These are phyloP conservation scores for Aspergillus amoenus DNA, from an alignment of 2,329 filamentous ascomycete genomes.

Conservation along the genomic window DNA sequence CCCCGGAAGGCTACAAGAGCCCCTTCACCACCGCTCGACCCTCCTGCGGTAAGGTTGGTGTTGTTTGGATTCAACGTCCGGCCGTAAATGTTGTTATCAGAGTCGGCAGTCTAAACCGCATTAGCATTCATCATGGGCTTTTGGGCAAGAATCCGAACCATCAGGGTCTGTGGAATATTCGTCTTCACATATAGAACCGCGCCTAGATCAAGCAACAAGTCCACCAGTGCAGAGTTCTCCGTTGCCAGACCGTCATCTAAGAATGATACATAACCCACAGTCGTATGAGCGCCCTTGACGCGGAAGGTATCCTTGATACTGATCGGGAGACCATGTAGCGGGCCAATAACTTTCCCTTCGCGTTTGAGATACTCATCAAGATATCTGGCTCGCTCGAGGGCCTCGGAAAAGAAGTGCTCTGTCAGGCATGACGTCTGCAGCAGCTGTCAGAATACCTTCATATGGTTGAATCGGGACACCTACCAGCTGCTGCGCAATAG, in stretches of 20 bases:
- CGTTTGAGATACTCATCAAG: slow-evolving; percentile 47
- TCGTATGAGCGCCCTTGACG: slow-evolving; percentile 52
- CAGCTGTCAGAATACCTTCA: background rate
- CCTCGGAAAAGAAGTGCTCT: slow-evolving; percentile 54
- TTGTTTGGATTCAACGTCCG: slow-evolving; percentile 63
- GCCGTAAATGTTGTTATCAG: slow-evolving; percentile 58
- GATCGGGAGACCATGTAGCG: slow-evolving; percentile 64
- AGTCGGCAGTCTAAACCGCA: slow-evolving; percentile 43
- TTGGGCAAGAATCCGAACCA: slow-evolving; percentile 9
- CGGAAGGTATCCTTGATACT: slow-evolving; percentile 51
- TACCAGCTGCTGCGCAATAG: slow-evolving; percentile 32
- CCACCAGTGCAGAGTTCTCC: slow-evolving; percentile 55
- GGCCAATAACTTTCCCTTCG: slow-evolving; percentile 51
- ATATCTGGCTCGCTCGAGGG: slow-evolving; percentile 48
- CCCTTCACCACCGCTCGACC: slow-evolving; percentile 65
- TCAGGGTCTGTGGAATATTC: slow-evolving; percentile 60
- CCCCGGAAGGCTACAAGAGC: slow-evolving; percentile 59
- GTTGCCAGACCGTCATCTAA: slow-evolving; percentile 56
- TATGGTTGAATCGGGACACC: background rate
- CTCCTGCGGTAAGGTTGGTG: slow-evolving; percentile 58
- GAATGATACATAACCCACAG: slow-evolving; percentile 59
- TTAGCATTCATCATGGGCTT: background rate
- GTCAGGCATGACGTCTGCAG: slow-evolving; percentile 47
- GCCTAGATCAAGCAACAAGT: slow-evolving; percentile 57
- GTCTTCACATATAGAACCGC: slow-evolving; percentile 69